phyloP scores from a whole-genome alignment of 1,139 yeast genomes.

The Geotrichum australiense region DNA sequence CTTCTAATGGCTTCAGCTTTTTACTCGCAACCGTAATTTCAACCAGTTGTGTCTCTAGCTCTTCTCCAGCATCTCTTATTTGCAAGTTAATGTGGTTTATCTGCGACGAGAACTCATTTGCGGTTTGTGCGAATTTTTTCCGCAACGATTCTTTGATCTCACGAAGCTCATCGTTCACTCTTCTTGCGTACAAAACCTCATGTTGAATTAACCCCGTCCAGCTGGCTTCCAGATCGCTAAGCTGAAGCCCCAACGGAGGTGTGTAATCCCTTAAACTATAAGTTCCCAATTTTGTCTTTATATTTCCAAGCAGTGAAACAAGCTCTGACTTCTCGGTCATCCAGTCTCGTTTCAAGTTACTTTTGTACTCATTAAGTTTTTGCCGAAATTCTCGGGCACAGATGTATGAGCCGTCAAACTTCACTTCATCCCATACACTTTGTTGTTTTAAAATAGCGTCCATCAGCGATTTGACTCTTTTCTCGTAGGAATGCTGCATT shows the following conservation, averaged over 20 bases:
- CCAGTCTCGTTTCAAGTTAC: constrained; percentile 36
- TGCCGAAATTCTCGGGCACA: constrained; percentile 32
- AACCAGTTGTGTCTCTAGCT: constrained; percentile 35
- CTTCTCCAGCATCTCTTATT: constrained; percentile 35
- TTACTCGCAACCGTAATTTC: constrained; percentile 32
- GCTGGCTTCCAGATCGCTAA: constrained; percentile 31
- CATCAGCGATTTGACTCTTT: constrained; percentile 30
- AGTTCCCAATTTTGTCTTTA: constrained; percentile 37
- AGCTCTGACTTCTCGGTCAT: constrained; percentile 36
- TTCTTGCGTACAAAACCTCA: constrained; percentile 33
- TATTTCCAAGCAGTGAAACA: constrained; percentile 35
- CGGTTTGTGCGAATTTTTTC: constrained; percentile 40
- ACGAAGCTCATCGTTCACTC: constrained; percentile 33
- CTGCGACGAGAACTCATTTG: constrained; percentile 34
- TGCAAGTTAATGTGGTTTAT: constrained; percentile 31
- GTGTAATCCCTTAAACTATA: constrained; percentile 34
- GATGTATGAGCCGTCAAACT: constrained; percentile 30
- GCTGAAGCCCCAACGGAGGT: constrained; percentile 34
- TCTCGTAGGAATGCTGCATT: constrained; percentile 36
- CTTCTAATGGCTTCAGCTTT: constrained; percentile 32
- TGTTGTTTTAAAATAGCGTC: constrained; percentile 26
- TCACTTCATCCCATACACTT: constrained; percentile 26
- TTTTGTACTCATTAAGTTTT: constrained; percentile 31
- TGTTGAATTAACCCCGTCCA: constrained; percentile 33
- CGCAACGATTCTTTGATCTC: constrained; percentile 41